phyloP scores from a whole-genome alignment of 2,329 filamentous ascomycete species.

The Talaromyces atroroseus region DNA sequence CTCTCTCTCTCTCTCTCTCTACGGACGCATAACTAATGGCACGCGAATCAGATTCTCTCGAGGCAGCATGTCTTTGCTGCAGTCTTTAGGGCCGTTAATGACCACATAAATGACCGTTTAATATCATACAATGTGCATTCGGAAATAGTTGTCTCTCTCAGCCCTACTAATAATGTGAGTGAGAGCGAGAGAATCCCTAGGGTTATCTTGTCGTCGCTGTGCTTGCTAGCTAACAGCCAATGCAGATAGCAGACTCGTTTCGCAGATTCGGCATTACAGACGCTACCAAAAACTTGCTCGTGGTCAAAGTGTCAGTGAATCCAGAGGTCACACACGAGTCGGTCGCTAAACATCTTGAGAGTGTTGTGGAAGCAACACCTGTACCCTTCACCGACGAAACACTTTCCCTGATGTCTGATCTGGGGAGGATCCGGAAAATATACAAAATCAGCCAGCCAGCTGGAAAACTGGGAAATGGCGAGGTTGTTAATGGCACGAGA shows the following conservation, averaged over 20 bases:
- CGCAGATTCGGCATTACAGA: constrained; percentile 77
- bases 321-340: constrained; percentile 43
- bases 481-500: constrained; percentile 18
- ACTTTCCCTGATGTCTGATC: constrained; percentile 57
- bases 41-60: constrained; percentile 57
- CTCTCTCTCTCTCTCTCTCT: no score
- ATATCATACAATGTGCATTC: constrained; percentile 84
- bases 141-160: constrained; percentile 76
- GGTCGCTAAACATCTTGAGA: constrained; percentile 55
- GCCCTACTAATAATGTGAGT: constrained; percentile 76
- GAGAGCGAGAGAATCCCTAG: no score
- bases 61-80: constrained; percentile 68
- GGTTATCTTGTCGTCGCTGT: neutral
- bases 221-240: neutral
- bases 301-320: constrained; percentile 67
- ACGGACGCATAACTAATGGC: constrained; percentile 5
- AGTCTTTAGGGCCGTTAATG: constrained; percentile 69
- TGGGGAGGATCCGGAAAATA: constrained; percentile 68
- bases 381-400: constrained; percentile 58
- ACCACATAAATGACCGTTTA: constrained; percentile 55
- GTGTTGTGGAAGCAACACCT: constrained; percentile 57
- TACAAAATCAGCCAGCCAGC: constrained; percentile 72
- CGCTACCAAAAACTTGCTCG: constrained; percentile 65
- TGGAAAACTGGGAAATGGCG: constrained; percentile 28
- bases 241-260: constrained; percentile 79